Evolutionary conservation across 441 rosid species (phyloP), one percentile per base, ranked within the genome.

Genomic region (Lepidium campestre): DNA sequence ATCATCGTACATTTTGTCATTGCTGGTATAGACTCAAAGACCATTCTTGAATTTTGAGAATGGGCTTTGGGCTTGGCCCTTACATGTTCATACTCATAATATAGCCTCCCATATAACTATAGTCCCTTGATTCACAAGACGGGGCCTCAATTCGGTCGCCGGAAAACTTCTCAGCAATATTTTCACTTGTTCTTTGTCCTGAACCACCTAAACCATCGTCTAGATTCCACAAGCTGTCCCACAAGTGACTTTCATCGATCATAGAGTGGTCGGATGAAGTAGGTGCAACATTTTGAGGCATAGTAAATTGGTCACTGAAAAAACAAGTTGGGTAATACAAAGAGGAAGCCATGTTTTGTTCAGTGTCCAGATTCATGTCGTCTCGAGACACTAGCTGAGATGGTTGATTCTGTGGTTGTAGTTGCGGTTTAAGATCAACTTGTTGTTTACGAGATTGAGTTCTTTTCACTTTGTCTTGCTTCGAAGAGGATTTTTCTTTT

Each of bases 171-270:
- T 49, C 73, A 31, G 17, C 23, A 44, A 62, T 36, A 47, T 47
- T 12, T 20, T 18, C 27, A 20, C 45, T 4, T 29, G 14, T 40
- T 31, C 52, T 53, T 47, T 53, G 56, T 32, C 35, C 63, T 46
- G 25, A 36, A 45, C 44, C 37, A 22, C 31, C 46, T 12, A 20
- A 48, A 48, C 50, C 39, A 17, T 79, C 80, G 42, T 83, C 85
- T 13, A 77, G 67, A 62, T 79, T 83, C 93, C 91, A 85, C 52
- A 83, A 59, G 39, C 82, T 86, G 6, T 81, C 82, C 86, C 84
- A 85, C 44, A 81, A 54, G 42, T 60, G 68, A 53, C 82, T 71
- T 42, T 80, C 87, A 39, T 66, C 67, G 14, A 68, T 15, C 55
- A 64, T 37, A 41, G 79, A 78, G 47, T 67, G 68, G 60, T 75